Conservation (phyloP, 225 moss, liverwort and hornwort genomes). For the Climacium dendroides region DNA sequence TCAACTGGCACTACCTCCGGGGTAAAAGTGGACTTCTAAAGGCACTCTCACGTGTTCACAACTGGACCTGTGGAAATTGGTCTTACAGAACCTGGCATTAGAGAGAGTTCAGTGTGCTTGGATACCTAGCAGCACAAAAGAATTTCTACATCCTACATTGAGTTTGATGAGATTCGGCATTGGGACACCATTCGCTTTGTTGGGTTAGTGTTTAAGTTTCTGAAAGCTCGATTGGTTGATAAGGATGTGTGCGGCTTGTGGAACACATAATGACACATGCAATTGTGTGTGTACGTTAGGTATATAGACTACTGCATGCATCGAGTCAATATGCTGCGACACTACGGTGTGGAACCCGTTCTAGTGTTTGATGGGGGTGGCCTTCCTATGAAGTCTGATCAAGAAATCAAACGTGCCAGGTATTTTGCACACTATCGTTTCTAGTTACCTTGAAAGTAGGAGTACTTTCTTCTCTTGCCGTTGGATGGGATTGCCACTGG, state of each 20-base stretch:
- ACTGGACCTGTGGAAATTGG: neutral
- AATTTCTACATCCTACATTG: neutral
- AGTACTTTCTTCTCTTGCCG: neutral
- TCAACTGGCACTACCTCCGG: neutral
- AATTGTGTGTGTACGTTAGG: slow-evolving; percentile 15
- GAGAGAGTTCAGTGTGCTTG: neutral
- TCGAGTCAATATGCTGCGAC: slow-evolving; percentile 80
- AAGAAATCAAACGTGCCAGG: slow-evolving; percentile 95
- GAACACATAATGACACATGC: neutral
- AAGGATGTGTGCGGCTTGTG: neutral
- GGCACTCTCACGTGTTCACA: neutral
- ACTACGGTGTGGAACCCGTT: slow-evolving; percentile 77
- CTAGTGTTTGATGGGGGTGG: slow-evolving; percentile 89
- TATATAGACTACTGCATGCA: slow-evolving; percentile 84
- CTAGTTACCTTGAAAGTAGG: neutral
- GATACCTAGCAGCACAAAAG: neutral
- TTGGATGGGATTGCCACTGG: neutral
- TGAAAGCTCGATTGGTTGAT: neutral
- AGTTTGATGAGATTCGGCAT: neutral
- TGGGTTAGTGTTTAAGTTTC: neutral
- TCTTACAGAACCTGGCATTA: neutral
- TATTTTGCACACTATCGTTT: neutral
- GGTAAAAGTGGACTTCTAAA: neutral
- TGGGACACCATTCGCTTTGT: neutral
- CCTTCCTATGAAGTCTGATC: slow-evolving; percentile 87